Evolutionary conservation across 371 early-diverging fungal species (phyloP).

Genomic region (Haplosporangium sp.): DNA sequence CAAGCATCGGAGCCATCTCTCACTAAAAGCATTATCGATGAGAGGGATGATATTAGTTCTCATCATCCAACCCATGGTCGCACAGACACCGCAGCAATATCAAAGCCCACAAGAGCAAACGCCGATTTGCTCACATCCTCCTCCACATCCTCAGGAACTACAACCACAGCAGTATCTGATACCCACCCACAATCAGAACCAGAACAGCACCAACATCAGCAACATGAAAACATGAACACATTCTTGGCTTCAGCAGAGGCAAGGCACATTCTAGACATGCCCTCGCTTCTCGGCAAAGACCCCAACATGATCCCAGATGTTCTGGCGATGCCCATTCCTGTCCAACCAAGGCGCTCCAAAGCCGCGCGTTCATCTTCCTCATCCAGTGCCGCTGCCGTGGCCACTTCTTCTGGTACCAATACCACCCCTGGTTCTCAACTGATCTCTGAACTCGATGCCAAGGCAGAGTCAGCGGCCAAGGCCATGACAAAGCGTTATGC

Average conservation of each 20-base stretch:
- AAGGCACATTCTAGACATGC: constrained; percentile 41
- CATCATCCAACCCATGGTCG: too few species aligned
- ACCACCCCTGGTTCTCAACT: background rate
- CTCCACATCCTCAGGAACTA: constrained; percentile 1
- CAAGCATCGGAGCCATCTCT: too few species aligned
- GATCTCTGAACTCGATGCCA: constrained; percentile 10
- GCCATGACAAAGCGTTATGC: constrained; percentile 47
- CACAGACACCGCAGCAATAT: background rate
- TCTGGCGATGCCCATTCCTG: constrained; percentile 20
- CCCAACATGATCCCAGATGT: constrained; percentile 31
- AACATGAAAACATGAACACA: constrained; percentile 4
- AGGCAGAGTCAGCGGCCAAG: constrained; percentile 33
- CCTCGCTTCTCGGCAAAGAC: constrained; percentile 38
- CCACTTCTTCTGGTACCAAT: background rate
- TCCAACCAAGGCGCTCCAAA: constrained; percentile 7
- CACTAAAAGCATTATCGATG: too few species aligned
- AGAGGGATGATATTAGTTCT: too few species aligned
- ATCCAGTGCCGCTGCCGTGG: background rate
- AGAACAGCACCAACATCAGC: background rate
- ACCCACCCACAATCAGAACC: background rate
- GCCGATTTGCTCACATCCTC: background rate
- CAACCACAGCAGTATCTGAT: background rate
- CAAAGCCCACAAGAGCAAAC: constrained; percentile 3
- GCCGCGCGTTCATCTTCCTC: background rate
- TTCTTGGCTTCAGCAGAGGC: constrained; percentile 37